phyloP scores from a whole-genome alignment of 306 rosid genomes.

The Vicia faba region DNA sequence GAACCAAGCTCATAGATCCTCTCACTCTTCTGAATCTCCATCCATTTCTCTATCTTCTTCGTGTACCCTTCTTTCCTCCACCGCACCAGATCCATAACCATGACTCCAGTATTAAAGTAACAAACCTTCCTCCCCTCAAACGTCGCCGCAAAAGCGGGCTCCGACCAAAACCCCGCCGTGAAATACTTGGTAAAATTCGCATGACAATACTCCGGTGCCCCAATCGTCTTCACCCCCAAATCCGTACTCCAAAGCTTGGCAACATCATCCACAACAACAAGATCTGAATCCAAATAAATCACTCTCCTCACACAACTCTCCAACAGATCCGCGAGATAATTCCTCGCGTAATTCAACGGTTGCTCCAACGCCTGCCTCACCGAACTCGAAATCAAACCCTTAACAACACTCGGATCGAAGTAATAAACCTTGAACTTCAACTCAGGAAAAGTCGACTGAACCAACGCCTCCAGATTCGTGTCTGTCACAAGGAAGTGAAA shows the following conservation, averaged over 20 bases:
- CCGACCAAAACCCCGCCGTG: slow-evolving; percentile 66
- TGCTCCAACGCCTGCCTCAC: slow-evolving; percentile 79
- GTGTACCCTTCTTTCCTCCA: slow-evolving; percentile 65
- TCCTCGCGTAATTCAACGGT: slow-evolving; percentile 77
- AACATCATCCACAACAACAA: slow-evolving; percentile 66
- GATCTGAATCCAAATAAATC: slow-evolving; percentile 74
- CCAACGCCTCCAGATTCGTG: slow-evolving; percentile 51
- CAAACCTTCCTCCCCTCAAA: slow-evolving; percentile 57
- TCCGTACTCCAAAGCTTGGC: slow-evolving; percentile 61
- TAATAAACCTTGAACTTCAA: slow-evolving; percentile 69
- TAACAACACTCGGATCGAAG: slow-evolving; percentile 61
- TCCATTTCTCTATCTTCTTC: slow-evolving; percentile 64
- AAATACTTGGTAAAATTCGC: slow-evolving; percentile 73
- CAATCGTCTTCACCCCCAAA: slow-evolving; percentile 53
- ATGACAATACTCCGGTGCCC: slow-evolving; percentile 83
- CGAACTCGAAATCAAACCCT: slow-evolving; percentile 64
- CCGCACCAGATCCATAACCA: slow-evolving; percentile 74
- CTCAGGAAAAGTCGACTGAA: slow-evolving; percentile 70
- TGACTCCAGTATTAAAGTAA: slow-evolving; percentile 81
- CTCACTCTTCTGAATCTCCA: slow-evolving; percentile 70
- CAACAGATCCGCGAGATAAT: slow-evolving; percentile 66
- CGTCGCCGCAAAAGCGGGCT: slow-evolving; percentile 34
- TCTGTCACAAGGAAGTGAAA: slow-evolving; percentile 73
- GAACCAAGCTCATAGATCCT: slow-evolving; percentile 83
- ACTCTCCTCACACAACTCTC: slow-evolving; percentile 65